Evolutionary conservation across 306 rosid species (phyloP).

Genomic region (Vigna trinervia): DNA sequence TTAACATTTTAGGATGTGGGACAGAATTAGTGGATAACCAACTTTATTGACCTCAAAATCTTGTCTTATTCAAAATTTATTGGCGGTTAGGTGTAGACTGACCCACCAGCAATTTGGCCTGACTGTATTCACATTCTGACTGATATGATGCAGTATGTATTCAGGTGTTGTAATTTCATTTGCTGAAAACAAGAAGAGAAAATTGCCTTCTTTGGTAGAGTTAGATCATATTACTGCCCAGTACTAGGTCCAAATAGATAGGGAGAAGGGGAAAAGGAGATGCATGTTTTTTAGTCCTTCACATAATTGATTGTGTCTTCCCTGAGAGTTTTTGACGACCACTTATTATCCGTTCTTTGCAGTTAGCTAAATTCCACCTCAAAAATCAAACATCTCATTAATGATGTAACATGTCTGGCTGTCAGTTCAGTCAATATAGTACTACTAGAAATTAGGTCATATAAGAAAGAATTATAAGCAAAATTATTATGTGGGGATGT

Average conservation of each 20-base stretch:
- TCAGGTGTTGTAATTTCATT: constrained; percentile 47
- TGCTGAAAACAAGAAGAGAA: constrained; percentile 36
- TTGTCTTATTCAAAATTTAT: constrained; percentile 63
- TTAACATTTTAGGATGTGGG: constrained; percentile 66
- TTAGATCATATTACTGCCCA: constrained; percentile 36
- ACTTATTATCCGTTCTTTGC: constrained; percentile 1
- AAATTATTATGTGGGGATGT: constrained; percentile 5
- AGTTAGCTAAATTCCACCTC: constrained; percentile 41
- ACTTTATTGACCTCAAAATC: constrained; percentile 89
- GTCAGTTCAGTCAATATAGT: constrained; percentile 39
- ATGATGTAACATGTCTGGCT: constrained; percentile 51
- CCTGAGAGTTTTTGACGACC: constrained; percentile 42
- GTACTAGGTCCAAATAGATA: constrained; percentile 35
- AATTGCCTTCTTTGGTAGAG: constrained; percentile 6
- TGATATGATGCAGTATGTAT: constrained; percentile 33
- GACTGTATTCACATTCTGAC: constrained; percentile 41
- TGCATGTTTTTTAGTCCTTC: constrained; percentile 44
- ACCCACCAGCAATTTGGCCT: constrained; percentile 59
- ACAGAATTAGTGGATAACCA: constrained; percentile 78
- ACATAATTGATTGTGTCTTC: constrained; percentile 48
- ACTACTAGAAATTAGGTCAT: constrained; percentile 37
- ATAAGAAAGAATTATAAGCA: constrained; percentile 16
- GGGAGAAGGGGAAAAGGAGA: constrained; percentile 42
- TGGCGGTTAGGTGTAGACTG: constrained; percentile 62
- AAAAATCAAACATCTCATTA: constrained; percentile 23